Conservation (phyloP, 2,329 filamentous ascomycete species). For the Trichoderma pleuroti region DNA sequence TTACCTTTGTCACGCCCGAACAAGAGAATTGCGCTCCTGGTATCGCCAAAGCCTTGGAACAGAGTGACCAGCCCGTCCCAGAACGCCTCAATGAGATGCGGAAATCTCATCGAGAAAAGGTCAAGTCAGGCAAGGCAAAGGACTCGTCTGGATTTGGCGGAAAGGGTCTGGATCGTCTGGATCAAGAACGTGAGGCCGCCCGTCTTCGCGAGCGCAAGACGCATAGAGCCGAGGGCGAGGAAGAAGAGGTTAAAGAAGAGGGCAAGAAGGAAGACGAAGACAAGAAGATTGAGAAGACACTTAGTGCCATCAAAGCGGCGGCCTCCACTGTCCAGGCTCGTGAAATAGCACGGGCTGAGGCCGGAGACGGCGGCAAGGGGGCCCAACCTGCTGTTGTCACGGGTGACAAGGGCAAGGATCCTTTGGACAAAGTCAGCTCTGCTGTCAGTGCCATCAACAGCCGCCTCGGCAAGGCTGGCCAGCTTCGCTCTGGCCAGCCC, state of each 20-base stretch:
- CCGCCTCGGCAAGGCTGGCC: slow-evolving; percentile 82
- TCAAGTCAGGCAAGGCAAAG: slow-evolving; percentile 89
- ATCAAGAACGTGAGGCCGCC: slow-evolving; percentile 84
- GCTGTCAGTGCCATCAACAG: slow-evolving; percentile 89
- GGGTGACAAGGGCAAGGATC: slow-evolving; percentile 57
- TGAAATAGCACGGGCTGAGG: slow-evolving; percentile 46
- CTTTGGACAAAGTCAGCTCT: slow-evolving; percentile 82
- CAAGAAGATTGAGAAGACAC: slow-evolving; percentile 65
- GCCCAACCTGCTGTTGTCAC: slow-evolving; percentile 57
- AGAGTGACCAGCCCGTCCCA: slow-evolving; percentile 82
- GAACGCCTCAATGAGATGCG: slow-evolving; percentile 63
- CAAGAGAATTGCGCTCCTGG: slow-evolving; percentile 89
- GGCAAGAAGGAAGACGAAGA: slow-evolving; percentile 67
- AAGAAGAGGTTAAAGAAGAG: slow-evolving; percentile 80
- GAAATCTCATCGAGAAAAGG: slow-evolving; percentile 78
- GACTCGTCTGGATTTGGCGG: slow-evolving; percentile 88
- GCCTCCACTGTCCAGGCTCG: slow-evolving; percentile 55
- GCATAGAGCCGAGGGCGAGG: slow-evolving; percentile 81
- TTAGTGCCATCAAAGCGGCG: slow-evolving; percentile 61
- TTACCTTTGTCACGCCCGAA: slow-evolving; percentile 88
- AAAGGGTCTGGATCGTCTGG: slow-evolving; percentile 86
- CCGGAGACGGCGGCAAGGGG: slow-evolving; percentile 28
- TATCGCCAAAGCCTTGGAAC: slow-evolving; percentile 85
- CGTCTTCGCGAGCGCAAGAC: slow-evolving; percentile 82
- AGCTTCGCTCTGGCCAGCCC: slow-evolving; percentile 85